Conservation (phyloP, 2,329 filamentous ascomycete species). For the Pseudodiploospora longispora region DNA sequence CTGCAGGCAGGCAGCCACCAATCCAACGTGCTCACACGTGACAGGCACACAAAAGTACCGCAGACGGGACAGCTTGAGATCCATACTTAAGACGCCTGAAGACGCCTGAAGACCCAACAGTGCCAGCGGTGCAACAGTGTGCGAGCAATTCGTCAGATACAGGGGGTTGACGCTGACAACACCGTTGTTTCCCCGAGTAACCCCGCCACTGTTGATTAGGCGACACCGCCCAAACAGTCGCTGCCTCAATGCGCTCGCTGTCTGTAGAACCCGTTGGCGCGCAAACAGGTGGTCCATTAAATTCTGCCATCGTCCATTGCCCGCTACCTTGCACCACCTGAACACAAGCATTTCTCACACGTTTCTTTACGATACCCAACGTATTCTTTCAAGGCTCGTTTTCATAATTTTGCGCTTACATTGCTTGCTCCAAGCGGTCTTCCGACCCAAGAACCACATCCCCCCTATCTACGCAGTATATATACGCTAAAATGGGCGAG, state of each 20-base stretch:
- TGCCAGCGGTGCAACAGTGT: no score
- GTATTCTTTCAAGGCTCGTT: background rate
- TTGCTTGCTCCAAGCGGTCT: slow-evolving; percentile 1
- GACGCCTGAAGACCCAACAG: no score
- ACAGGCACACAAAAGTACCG: no score
- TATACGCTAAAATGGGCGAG: slow-evolving; percentile 37
- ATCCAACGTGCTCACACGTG: no score
- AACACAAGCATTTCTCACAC: slow-evolving; percentile 5
- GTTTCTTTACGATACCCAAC: slow-evolving; percentile 8
- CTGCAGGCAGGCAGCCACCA: no score
- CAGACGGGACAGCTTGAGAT: no score
- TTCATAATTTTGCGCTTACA: background rate
- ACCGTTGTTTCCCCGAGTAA: slow-evolving; percentile 14
- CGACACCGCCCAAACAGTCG: slow-evolving; percentile 17
- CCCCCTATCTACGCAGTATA: background rate
- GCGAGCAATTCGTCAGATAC: background rate
- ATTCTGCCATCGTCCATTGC: slow-evolving; percentile 11
- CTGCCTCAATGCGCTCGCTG: slow-evolving; percentile 5
- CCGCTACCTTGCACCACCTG: slow-evolving; percentile 8
- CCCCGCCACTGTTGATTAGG: slow-evolving; percentile 32
- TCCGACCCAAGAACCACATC: slow-evolving; percentile 11
- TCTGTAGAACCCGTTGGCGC: background rate
- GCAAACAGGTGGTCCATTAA: slow-evolving; percentile 15
- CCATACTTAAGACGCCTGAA: no score
- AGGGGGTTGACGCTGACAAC: background rate